These are phyloP conservation scores for Chenopodium suecicum DNA, from an alignment of 148 eudicot species.

Conservation along the genomic window DNA sequence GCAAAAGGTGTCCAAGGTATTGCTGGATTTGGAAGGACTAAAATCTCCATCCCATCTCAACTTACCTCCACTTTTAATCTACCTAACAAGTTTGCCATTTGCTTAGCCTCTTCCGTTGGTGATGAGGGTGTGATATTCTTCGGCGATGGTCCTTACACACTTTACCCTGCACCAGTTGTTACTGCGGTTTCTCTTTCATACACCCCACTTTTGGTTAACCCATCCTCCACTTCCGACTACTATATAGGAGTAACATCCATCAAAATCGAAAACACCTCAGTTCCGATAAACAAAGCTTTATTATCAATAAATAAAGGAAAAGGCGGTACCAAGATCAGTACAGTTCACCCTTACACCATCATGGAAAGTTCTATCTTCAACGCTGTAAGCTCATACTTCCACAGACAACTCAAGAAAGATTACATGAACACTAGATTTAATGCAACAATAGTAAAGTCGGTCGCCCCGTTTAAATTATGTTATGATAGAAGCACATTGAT, in stretches of 20 bases:
- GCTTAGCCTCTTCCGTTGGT: slow-evolving; percentile 28
- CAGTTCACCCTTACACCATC: slow-evolving; percentile 43
- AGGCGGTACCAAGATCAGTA: slow-evolving; percentile 54
- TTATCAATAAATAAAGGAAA: slow-evolving; percentile 27
- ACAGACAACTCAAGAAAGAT: neutral
- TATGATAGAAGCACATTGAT: slow-evolving; percentile 11
- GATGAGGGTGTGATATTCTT: slow-evolving; percentile 29
- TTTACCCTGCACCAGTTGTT: slow-evolving; percentile 25
- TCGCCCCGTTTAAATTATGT: slow-evolving; percentile 43
- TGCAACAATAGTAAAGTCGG: slow-evolving; percentile 18
- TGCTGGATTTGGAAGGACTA: slow-evolving; percentile 44
- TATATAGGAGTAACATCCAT: slow-evolving; percentile 37
- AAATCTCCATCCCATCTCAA: slow-evolving; percentile 37
- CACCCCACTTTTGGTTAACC: slow-evolving; percentile 45
- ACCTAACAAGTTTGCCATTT: slow-evolving; percentile 38
- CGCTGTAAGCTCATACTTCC: slow-evolving; percentile 2
- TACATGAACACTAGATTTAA: slow-evolving; percentile 11
- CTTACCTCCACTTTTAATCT: slow-evolving; percentile 31
- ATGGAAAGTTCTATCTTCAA: slow-evolving; percentile 39
- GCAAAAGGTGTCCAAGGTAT: slow-evolving; percentile 41
- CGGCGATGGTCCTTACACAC: slow-evolving; percentile 45
- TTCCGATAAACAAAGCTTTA: slow-evolving; percentile 32
- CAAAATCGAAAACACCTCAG: slow-evolving; percentile 23
- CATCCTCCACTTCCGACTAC: slow-evolving; percentile 28
- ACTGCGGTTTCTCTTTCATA: slow-evolving; percentile 37